Evolutionary conservation across 2,329 filamentous ascomycete genomes (phyloP).

Genomic region (Colletotrichum sp.): DNA sequence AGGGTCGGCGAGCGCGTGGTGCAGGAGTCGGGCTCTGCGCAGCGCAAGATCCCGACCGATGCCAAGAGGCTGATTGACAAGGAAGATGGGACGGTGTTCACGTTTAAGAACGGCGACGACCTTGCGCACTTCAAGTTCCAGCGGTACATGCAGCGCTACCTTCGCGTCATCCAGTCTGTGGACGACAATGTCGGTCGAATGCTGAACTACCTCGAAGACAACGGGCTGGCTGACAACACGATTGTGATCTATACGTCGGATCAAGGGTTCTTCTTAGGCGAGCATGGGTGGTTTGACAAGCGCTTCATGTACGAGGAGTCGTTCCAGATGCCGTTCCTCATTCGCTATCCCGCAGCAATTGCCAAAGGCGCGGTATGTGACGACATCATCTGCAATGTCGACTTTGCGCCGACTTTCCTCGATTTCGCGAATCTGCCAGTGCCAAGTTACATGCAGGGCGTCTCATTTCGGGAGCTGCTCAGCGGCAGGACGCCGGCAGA

Average conservation of each 20-base stretch:
- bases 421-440: constrained; percentile 44
- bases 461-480: constrained; percentile 44
- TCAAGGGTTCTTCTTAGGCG: constrained; percentile 61
- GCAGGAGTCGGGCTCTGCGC: constrained; percentile 27
- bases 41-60: constrained; percentile 30
- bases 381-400: constrained; percentile 59
- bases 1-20: constrained; percentile 39
- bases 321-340: constrained; percentile 61
- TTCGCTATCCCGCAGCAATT: constrained; percentile 50
- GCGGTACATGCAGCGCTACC: constrained; percentile 60
- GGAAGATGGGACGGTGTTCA: constrained; percentile 50
- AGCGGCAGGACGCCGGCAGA: constrained; percentile 39
- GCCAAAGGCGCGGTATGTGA: constrained; percentile 40
- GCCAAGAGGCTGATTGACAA: constrained; percentile 45
- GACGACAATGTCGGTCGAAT: constrained; percentile 58
- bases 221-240: constrained; percentile 48
- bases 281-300: constrained; percentile 64
- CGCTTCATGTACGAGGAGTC: constrained; percentile 63
- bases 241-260: constrained; percentile 60
- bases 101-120: constrained; percentile 43
- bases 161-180: constrained; percentile 55
- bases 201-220: constrained; percentile 48
- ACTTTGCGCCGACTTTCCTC: constrained; percentile 57
- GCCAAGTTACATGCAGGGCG: constrained; percentile 58
- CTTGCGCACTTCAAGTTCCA: constrained; percentile 61